Conservation (phyloP, 371 early-diverging fungal genomes). For the Mortierella sp. region DNA sequence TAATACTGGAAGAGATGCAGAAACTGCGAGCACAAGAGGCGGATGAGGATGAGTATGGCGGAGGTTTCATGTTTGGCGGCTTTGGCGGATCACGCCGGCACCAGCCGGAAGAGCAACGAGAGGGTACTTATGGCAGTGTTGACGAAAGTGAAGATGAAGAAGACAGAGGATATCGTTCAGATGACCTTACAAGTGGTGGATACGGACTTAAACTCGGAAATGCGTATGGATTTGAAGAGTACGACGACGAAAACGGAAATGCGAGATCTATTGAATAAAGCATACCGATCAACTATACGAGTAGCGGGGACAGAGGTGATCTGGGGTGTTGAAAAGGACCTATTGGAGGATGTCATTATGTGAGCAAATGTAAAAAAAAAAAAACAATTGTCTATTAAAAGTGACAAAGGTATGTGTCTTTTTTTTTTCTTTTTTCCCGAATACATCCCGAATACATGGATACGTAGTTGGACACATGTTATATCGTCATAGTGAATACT, state of each 20-base stretch:
- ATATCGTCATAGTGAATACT: too few relatives aligned
- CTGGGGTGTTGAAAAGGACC: not conserved
- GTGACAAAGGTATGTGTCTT: too few relatives aligned
- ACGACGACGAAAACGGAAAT: not conserved
- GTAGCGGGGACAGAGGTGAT: not conserved
- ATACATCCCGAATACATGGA: too few relatives aligned
- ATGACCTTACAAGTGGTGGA: not conserved
- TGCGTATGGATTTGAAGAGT: not conserved
- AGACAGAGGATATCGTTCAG: constrained; percentile 1
- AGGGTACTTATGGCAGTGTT: not conserved
- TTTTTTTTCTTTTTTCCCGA: too few relatives aligned
- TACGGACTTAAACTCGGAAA: not conserved
- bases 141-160: not conserved
- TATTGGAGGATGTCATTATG: not conserved
- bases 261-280: not conserved
- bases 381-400: too few relatives aligned
- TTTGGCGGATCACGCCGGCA: not conserved
- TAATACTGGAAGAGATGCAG: constrained; percentile 16
- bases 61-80: constrained; percentile 4
- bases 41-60: constrained; percentile 19
- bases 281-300: not conserved
- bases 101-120: not conserved
- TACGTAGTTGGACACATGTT: too few relatives aligned
- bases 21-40: constrained; percentile 3
- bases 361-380: too few relatives aligned